Conservation (phyloP, 345 rosid species). For the Gossypium arboreum region DNA sequence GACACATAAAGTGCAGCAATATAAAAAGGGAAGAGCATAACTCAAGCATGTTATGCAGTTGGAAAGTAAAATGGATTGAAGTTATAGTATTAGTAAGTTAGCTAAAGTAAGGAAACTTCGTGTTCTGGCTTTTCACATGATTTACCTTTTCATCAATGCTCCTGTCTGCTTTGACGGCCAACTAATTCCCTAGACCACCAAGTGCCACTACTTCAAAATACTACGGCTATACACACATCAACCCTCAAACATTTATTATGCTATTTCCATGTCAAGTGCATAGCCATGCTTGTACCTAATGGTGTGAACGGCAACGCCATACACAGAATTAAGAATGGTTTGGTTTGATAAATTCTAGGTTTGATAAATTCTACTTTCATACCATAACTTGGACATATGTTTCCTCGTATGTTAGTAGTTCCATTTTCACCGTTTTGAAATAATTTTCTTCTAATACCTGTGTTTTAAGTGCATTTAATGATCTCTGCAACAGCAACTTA, state of each 20-base stretch:
- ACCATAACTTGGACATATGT: background rate
- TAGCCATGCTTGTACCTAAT: too few relatives aligned
- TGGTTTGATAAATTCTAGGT: background rate
- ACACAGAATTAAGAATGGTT: background rate
- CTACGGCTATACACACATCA: background rate
- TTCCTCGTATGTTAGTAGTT: background rate
- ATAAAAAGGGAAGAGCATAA: background rate
- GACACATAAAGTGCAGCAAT: background rate
- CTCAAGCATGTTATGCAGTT: constrained; percentile 8
- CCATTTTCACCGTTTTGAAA: background rate
- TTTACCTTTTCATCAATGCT: constrained; percentile 29
- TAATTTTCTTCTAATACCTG: background rate
- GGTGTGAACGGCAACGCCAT: background rate
- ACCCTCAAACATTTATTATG: background rate
- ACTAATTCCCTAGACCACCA: constrained; percentile 17
- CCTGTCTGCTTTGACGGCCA: constrained; percentile 32
- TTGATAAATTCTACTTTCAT: background rate
- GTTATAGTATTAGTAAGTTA: background rate
- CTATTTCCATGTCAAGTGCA: too few relatives aligned
- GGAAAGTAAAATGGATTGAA: constrained; percentile 6
- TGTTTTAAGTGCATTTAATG: background rate
- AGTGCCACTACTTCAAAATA: background rate
- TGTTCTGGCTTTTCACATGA: constrained; percentile 5
- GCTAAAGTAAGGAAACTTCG: background rate
- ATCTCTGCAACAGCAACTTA: background rate